Base-by-base conservation (phyloP, 768 basidiomycete species). In the Leccinum aurantiacum region DNA sequence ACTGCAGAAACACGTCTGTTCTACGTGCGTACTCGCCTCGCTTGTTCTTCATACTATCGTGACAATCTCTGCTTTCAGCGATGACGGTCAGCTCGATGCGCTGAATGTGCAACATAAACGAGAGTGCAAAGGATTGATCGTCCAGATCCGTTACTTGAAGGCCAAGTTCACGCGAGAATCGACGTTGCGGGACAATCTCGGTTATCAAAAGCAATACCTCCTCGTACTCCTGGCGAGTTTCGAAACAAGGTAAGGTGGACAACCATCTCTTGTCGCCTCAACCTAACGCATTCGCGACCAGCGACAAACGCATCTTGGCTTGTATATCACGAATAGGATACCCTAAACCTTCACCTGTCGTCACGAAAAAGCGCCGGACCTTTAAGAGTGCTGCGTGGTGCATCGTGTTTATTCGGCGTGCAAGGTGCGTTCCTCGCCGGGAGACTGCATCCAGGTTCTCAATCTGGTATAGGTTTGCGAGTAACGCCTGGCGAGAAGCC, bases 141-240 rank as follows among this genome's bases (percentile, higher is more conserved):
- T 92, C 8, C 93, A 97, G 72, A 93, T 97, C 60, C 83, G 82
- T 46, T 98, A 97, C 74, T 80, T 98, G 65, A 96, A 98, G 72
- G 89, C 90, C 57, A 93, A 93, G 70, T 95, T 88, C 74, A 89
- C 85, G 3, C 83, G 96, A 25, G 97, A 99, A 76, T 84, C 87
- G 10, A 80, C 81, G 1, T 84, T 97, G 79, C 84, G 96, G 35
- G 79, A 79, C 60, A 87, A 87, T 65, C 79, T 98, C 49, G 79
- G 81, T 15, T 87, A 93, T 67, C 97, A 98, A 77, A 99, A 99
- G 71, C 78, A 82, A 51, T 98, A 98, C 71, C 79, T 98, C 11
- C 77, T 95, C 9, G 75, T 86, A 3, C 78, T 95, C n/a, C 75
- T 97, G 25, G 71, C 82, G 22, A 80, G 82, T 59, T 85, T 87